Percentiles rank a stretch among this genome's conserved stretches.
These are phyloP conservation scores for Penicillium riverlandense DNA, from an alignment of 495 filamentous ascomycete genomes.

Conservation along the genomic window DNA sequence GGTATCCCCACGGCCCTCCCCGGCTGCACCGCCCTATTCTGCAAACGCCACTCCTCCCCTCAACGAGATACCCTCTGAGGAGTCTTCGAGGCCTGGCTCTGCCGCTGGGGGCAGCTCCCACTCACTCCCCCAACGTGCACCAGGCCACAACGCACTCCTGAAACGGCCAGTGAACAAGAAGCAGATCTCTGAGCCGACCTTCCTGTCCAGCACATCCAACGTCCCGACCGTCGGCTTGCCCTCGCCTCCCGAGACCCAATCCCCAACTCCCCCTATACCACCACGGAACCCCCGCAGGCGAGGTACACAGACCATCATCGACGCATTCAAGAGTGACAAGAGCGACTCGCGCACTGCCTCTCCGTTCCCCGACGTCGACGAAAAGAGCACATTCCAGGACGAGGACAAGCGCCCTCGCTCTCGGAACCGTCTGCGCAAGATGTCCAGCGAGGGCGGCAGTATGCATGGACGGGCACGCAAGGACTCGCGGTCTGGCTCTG, in stretches of 20 bases:
- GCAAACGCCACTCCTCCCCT: slow-evolving; percentile 51
- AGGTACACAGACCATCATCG: slow-evolving; percentile 47
- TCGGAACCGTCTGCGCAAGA: slow-evolving; percentile 48
- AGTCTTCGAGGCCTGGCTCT: slow-evolving; percentile 12
- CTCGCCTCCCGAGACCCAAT: slow-evolving; percentile 32
- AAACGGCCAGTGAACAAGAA: slow-evolving; percentile 67
- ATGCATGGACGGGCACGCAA: slow-evolving; percentile 34
- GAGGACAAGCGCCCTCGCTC: slow-evolving; percentile 42
- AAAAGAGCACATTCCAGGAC: slow-evolving; percentile 41
- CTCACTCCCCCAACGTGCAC: slow-evolving; percentile 20
- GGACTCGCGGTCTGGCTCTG: slow-evolving; percentile 26
- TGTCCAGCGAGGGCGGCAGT: slow-evolving; percentile 39
- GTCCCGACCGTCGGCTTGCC: slow-evolving; percentile 61
- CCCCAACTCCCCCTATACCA: slow-evolving; percentile 50
- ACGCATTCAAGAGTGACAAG: slow-evolving; percentile 39
- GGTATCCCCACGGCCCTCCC: slow-evolving; percentile 45
- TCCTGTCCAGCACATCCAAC: slow-evolving; percentile 70
- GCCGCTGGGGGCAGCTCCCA: slow-evolving; percentile 7
- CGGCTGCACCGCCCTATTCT: slow-evolving; percentile 42
- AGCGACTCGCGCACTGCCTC: slow-evolving; percentile 20
- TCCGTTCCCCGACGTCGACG: slow-evolving; percentile 26
- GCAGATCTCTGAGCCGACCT: slow-evolving; percentile 77
- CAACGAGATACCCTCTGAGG: slow-evolving; percentile 28
- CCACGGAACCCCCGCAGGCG: slow-evolving; percentile 66
- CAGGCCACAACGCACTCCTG: slow-evolving; percentile 23